phyloP scores from a whole-genome alignment of 148 eudicot species.

The Pouteria glomerata region DNA sequence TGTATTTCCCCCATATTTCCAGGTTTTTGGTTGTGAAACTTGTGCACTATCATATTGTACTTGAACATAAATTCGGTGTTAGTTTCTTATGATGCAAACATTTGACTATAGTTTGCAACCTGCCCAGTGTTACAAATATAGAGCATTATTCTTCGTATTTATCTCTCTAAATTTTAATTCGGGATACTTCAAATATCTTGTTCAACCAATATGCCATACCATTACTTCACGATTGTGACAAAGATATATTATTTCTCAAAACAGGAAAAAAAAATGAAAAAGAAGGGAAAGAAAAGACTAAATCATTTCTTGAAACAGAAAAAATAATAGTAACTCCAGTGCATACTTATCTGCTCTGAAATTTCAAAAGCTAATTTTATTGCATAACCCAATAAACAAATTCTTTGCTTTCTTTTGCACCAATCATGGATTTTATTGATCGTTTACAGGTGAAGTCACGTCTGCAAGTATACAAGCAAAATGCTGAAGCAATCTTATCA shows the following conservation, averaged over 20 bases:
- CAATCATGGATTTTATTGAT: neutral
- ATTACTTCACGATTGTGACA: neutral
- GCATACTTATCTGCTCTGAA: neutral
- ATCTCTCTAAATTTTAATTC: neutral
- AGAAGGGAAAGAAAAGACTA: too few species aligned
- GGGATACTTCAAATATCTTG: neutral
- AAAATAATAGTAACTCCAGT: neutral
- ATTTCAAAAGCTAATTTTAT: neutral
- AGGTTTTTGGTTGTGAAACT: neutral
- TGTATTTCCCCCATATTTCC: too few species aligned
- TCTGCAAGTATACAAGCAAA: conserved; percentile 69
- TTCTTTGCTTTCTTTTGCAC: neutral
- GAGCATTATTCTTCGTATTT: neutral
- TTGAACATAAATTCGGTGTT: neutral
- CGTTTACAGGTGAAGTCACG: conserved; percentile 75
- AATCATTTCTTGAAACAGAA: neutral
- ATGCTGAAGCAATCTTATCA: conserved; percentile 63
- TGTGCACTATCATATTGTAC: neutral
- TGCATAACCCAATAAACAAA: neutral
- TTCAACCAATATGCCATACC: neutral
- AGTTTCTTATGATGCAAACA: neutral
- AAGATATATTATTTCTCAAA: too few species aligned
- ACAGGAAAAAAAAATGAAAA: too few species aligned
- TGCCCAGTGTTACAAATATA: neutral
- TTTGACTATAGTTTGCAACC: neutral